These are phyloP conservation scores for Ogataea salicorniae DNA, from an alignment of 805 yeast genomes.

Conservation along the genomic window DNA sequence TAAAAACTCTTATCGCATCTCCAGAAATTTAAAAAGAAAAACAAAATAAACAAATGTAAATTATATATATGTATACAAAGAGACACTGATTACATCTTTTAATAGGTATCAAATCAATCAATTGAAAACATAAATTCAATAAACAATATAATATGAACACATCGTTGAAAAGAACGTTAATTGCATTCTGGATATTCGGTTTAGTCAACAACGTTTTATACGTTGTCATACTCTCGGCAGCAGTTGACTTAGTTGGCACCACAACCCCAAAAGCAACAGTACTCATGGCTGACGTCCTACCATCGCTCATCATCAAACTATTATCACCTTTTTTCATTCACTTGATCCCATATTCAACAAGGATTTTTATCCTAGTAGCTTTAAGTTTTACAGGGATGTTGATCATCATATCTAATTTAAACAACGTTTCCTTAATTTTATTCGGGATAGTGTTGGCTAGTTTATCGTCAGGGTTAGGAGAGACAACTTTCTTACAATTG, in stretches of 20 bases:
- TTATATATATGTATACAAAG: no score
- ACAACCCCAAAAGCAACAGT: slow-evolving; percentile 80
- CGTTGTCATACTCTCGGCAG: slow-evolving; percentile 88
- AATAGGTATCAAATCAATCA: no score
- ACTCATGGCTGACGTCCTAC: slow-evolving; percentile 79
- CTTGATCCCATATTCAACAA: slow-evolving; percentile 46
- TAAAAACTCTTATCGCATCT: no score
- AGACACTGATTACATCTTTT: no score
- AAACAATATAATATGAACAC: background rate
- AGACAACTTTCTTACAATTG: slow-evolving; percentile 78
- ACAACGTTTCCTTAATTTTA: slow-evolving; percentile 37
- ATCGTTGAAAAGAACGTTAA: slow-evolving; percentile 28
- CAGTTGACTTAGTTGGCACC: slow-evolving; percentile 85
- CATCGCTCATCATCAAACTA: slow-evolving; percentile 68
- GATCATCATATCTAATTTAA: slow-evolving; percentile 42
- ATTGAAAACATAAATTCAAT: no score
- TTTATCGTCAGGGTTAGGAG: slow-evolving; percentile 84
- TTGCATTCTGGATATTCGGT: slow-evolving; percentile 77
- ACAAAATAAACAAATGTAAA: no score
- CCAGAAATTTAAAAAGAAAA: no score
- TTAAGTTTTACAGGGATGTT: slow-evolving; percentile 74
- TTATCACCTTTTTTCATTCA: slow-evolving; percentile 79
- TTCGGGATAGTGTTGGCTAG: slow-evolving; percentile 79
- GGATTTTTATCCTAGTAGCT: slow-evolving; percentile 51
- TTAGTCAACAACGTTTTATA: slow-evolving; percentile 82